Base-by-base conservation (phyloP, 164 flowering plant genomes). In the Brasenia schreberi region DNA sequence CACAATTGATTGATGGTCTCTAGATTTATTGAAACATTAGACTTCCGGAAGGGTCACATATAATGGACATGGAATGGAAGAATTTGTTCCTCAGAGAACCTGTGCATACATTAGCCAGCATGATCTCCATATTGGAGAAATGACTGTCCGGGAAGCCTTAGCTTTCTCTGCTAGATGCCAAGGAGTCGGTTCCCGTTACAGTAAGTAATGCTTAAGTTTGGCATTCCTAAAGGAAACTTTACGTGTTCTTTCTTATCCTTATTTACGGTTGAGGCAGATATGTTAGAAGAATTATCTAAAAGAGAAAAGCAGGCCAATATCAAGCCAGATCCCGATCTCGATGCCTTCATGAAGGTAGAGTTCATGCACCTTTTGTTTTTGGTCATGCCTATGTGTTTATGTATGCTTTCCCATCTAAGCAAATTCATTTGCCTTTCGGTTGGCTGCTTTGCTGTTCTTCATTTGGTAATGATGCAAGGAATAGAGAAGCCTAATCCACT, bases 281-380 rank as follows among this genome's bases (percentile, higher is more conserved):
- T 87, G 86, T 67, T 88, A 65, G 77, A 80, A 19, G 95, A 88
- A 73, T 69, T 88, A 65, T 75, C 85, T 23, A 84, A 88, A 70
- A 81, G 92, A 71, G 96, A 88, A 66, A 84, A 80, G 62, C 86
- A 66, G 2, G 87, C 91, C 23, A 80, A 78, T 52, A 84, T 88
- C 42, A 78, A 73, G 61, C 94, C 94, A 19, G 94, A 88, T 73
- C 75, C 81, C 65, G 90, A 88, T 66, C 53, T 88, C 58, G 91
- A 88, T 77, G 70, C 83, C 66, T 88, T 39, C 74, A 88, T 88
- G 95, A 88, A 88, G 87, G 95, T 85, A 60, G 66, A 6, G 42
- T 7, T 18, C 10, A 27, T 42, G 10, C 39, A 19, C 7, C 27
- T 18, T 63, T 42, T n/a, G n/a, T n/a, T n/a, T n/a, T n/a, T n/a